Percentiles rank a stretch among this genome's conserved stretches.
phyloP scores from a whole-genome alignment of 345 rosid species.

The Euphorbia peplus region DNA sequence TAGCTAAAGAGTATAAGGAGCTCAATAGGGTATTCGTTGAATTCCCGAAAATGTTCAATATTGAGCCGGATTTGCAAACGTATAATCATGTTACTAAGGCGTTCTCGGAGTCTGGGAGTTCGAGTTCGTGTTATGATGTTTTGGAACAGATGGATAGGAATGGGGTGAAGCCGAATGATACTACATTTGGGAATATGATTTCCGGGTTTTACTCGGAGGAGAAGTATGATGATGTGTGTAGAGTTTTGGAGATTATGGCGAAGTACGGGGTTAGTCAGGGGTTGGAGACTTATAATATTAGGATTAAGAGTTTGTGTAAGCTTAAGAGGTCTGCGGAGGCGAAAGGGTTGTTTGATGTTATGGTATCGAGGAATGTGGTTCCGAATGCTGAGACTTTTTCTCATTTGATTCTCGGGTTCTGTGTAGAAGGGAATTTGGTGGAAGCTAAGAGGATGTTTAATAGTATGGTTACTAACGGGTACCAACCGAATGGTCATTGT shows the following conservation, averaged over 20 bases:
- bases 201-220: slow-evolving; percentile 71
- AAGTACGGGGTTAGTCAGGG: slow-evolving; percentile 41
- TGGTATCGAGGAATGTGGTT: slow-evolving; percentile 42
- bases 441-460: slow-evolving; percentile 66
- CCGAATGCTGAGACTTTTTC: slow-evolving; percentile 44
- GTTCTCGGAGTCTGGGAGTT: slow-evolving; percentile 59
- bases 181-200: slow-evolving; percentile 50
- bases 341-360: slow-evolving; percentile 50
- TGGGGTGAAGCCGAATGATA: slow-evolving; percentile 44
- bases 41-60: slow-evolving; percentile 45
- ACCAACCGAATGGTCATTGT: slow-evolving; percentile 43
- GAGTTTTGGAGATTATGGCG: slow-evolving; percentile 58
- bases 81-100: slow-evolving; percentile 62
- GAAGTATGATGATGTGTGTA: slow-evolving; percentile 67
- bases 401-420: slow-evolving; percentile 74
- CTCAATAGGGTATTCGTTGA: slow-evolving; percentile 61
- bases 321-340: slow-evolving; percentile 56
- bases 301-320: slow-evolving; percentile 73
- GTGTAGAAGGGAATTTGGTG: slow-evolving; percentile 54
- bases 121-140: slow-evolving; percentile 61
- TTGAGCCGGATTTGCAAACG: slow-evolving; percentile 61
- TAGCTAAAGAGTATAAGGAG: slow-evolving; percentile 54
- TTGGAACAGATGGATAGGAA: slow-evolving; percentile 77
- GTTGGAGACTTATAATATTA: slow-evolving; percentile 43
- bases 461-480: slow-evolving; percentile 50